A percentile compares a stretch with the other conserved stretches of the same genome.
Conservation (phyloP, 106 monocot species). For the Vanilla planifolia region DNA sequence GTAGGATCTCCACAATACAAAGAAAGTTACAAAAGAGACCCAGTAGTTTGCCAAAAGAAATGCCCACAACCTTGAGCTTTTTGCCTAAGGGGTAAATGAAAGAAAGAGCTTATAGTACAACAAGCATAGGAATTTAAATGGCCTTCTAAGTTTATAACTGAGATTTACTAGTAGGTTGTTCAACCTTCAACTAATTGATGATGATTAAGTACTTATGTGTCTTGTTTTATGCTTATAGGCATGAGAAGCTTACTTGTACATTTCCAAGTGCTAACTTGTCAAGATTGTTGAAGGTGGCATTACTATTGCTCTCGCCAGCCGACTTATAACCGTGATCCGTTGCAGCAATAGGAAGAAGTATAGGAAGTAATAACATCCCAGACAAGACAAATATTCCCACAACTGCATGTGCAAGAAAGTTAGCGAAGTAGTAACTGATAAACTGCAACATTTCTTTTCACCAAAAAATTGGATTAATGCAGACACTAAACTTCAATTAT, state of each 20-base stretch:
- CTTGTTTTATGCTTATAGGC: no score
- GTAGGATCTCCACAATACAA: slow-evolving; percentile 76
- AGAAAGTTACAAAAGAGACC: slow-evolving; percentile 74
- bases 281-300: slow-evolving; percentile 32
- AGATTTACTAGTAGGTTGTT: no score
- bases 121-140: not conserved
- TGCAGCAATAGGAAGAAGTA: slow-evolving; percentile 71
- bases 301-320: not conserved
- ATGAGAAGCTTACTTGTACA: slow-evolving; percentile 32
- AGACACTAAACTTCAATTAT: no score
- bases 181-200: no score
- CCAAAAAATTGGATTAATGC: no score
- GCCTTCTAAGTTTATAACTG: no score
- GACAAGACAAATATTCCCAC: slow-evolving; percentile 77
- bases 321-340: slow-evolving; percentile 41
- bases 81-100: slow-evolving; percentile 31
- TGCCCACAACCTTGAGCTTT: slow-evolving; percentile 76
- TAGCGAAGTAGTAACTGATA: no score
- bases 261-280: slow-evolving; percentile 67
- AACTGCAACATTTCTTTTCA: no score
- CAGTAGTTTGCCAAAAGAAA: slow-evolving; percentile 63
- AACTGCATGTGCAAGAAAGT: slow-evolving; percentile 33
- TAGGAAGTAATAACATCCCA: slow-evolving; percentile 65
- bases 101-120: not conserved
- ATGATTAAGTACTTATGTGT: no score